These are phyloP conservation scores for Dimargaris verticillata DNA, from an alignment of 192 early-diverging fungal species.

Conservation along the genomic window DNA sequence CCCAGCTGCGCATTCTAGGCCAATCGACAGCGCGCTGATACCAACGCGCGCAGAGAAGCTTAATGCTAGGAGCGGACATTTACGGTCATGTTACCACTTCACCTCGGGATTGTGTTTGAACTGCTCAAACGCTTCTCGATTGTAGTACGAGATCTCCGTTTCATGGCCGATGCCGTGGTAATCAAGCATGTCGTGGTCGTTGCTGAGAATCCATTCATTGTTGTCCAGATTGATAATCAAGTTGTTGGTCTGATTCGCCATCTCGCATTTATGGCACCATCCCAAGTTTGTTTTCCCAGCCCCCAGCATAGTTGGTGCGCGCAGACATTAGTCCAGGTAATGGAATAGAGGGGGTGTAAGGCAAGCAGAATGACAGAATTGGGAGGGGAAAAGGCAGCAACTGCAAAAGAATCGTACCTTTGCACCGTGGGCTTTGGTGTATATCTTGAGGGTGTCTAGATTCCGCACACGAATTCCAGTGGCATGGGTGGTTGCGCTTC, in stretches of 20 bases:
- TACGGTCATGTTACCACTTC: constrained; percentile 1
- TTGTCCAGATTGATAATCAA: constrained; percentile 3
- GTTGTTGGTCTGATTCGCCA: background rate
- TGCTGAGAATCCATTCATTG: constrained; percentile 5
- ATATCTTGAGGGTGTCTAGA: constrained; percentile 12
- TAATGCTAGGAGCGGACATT: too few species aligned
- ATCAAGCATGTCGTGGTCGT: constrained; percentile 9
- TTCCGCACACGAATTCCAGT: background rate
- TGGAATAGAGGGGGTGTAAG: background rate
- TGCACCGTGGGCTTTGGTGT: constrained; percentile 9
- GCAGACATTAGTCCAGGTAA: background rate
- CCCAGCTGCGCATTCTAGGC: too few species aligned
- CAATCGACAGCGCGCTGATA: too few species aligned
- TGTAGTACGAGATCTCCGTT: background rate
- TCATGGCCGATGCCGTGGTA: background rate
- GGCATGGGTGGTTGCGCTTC: background rate
- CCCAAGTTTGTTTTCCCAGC: background rate
- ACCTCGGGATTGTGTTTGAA: background rate
- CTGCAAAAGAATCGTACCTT: background rate
- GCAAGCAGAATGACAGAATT: background rate
- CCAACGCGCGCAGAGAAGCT: too few species aligned
- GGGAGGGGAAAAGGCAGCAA: background rate
- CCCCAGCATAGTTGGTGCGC: background rate
- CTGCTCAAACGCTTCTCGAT: background rate
- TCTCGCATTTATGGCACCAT: background rate